Conservation (phyloP, 768 basidiomycete genomes). For the Tricholoma flavovirens region DNA sequence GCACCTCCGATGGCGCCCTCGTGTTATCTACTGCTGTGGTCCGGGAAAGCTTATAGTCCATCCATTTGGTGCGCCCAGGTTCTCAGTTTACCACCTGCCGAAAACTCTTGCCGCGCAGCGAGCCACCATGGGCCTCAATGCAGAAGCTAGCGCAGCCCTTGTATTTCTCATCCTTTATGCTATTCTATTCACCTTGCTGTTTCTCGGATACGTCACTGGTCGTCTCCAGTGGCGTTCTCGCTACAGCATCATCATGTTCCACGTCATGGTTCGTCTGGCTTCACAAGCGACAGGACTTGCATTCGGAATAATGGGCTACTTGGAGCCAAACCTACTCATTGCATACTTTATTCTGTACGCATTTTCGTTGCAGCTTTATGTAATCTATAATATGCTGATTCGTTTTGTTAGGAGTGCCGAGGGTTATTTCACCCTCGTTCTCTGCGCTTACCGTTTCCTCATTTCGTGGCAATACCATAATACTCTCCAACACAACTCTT, state of each 20-base stretch:
- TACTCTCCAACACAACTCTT: conserved; percentile 23
- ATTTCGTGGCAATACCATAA: conserved; percentile 33
- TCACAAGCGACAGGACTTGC: conserved; percentile 31
- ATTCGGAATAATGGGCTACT: conserved; percentile 27
- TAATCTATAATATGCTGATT: background rate
- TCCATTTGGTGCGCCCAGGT: background rate
- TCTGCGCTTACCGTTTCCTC: conserved; percentile 30
- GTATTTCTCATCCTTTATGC: conserved; percentile 29
- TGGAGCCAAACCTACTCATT: conserved; percentile 22
- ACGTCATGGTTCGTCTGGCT: conserved; percentile 28
- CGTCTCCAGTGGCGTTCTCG: conserved; percentile 26
- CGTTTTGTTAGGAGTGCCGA: conserved; percentile 18
- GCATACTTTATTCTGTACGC: conserved; percentile 26
- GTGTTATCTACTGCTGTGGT: background rate
- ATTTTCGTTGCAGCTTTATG: background rate
- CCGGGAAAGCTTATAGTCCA: background rate
- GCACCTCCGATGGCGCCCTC: too few relatives aligned
- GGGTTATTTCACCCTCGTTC: conserved; percentile 28
- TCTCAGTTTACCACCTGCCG: background rate
- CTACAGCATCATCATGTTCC: conserved; percentile 27
- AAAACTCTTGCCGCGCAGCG: background rate
- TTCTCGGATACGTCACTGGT: conserved; percentile 22
- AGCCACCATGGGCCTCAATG: conserved; percentile 13
- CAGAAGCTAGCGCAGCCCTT: conserved; percentile 26
- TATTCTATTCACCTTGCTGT: conserved; percentile 23